These are phyloP conservation scores for Pestalotiopsis sp. DNA, from an alignment of 2,329 filamentous ascomycete species.

Conservation along the genomic window DNA sequence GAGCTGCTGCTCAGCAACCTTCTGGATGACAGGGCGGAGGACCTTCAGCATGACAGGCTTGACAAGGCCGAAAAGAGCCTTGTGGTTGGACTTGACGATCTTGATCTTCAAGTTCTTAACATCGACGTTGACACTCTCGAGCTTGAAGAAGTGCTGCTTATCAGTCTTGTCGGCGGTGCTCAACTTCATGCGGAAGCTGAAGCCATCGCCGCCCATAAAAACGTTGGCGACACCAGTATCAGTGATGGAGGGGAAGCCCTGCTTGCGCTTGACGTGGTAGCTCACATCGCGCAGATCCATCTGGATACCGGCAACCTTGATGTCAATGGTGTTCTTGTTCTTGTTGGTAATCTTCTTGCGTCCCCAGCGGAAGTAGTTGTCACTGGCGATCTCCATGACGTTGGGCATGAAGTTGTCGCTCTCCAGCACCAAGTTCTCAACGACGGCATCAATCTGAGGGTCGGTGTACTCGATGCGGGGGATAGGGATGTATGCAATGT, in stretches of 20 bases:
- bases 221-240: slow-evolving; percentile 91
- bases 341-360: slow-evolving; percentile 84
- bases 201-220: slow-evolving; percentile 81
- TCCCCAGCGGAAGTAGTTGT: slow-evolving; percentile 95
- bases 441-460: slow-evolving; percentile 78
- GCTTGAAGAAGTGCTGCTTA: slow-evolving; percentile 86
- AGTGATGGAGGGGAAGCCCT: slow-evolving; percentile 85
- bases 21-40: slow-evolving; percentile 82
- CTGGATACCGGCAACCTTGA: slow-evolving; percentile 88
- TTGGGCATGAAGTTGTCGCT: slow-evolving; percentile 98
- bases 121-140: slow-evolving; percentile 84
- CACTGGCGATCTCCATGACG: slow-evolving; percentile 81
- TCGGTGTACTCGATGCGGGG: slow-evolving; percentile 94
- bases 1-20: slow-evolving; percentile 87
- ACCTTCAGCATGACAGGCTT: slow-evolving; percentile 87
- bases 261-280: slow-evolving; percentile 94
- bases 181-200: slow-evolving; percentile 90
- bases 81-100: slow-evolving; percentile 93
- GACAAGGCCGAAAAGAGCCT: slow-evolving; percentile 82
- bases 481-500: slow-evolving; percentile 85
- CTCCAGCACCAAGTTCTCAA: slow-evolving; percentile 95
- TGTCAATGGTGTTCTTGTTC: slow-evolving; percentile 78
- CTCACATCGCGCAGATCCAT: slow-evolving; percentile 90
- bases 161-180: slow-evolving; percentile 79
- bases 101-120: slow-evolving; percentile 85